Base-by-base conservation (phyloP, 345 rosid genomes). In the Xanthoceras sorbifolium region DNA sequence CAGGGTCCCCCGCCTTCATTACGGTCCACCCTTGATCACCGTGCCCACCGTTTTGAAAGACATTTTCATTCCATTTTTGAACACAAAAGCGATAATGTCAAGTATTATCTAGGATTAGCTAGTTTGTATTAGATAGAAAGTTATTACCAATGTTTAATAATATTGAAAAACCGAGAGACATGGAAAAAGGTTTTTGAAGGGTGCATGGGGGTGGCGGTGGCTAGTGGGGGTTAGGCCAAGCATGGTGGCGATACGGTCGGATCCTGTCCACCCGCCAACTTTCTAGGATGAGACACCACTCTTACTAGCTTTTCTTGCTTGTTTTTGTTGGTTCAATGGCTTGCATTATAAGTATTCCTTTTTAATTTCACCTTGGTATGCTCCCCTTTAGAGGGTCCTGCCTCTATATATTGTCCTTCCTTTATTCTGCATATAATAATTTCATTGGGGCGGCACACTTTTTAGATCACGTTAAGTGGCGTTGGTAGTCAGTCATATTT, bases 271-370 rank as follows among this genome's bases (percentile, higher is more conserved):
- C 82, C 55, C 18, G 20, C 73, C 63, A 12, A 31, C 61, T 32
- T 55, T 59, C 26, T 64, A 55, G 6, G 73, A 70, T 26, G 69
- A n/a, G 76, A 75, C 82, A 52, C 8, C 82, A 80, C 79, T 76
- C 65, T 44, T n/a, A 44, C n/a, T 52, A 29, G 38, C 11, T 64
- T n/a, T 40, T 75, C 70, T 23, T 23, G 64, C 32, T 46, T 60
- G 17, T 28, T 59, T n/a, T 34, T 64, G 76, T 44, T 64, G 54
- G 34, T 57, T 5, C 23, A 31, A n/a, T 76, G 69, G 72, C 76
- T 80, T 32, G 61, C 69, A 62, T 62, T 52, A 61, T 55, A n/a
- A 66, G 36, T 63, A 67, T 32, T 59, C 42, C 17, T 9, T 6
- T 22, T 26, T 1, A 31, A 14, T 48, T 74, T 74, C 8, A n/a